These are phyloP conservation scores for Irpex rosettiformis DNA, from an alignment of 1,284 basidiomycete species.

Conservation along the genomic window DNA sequence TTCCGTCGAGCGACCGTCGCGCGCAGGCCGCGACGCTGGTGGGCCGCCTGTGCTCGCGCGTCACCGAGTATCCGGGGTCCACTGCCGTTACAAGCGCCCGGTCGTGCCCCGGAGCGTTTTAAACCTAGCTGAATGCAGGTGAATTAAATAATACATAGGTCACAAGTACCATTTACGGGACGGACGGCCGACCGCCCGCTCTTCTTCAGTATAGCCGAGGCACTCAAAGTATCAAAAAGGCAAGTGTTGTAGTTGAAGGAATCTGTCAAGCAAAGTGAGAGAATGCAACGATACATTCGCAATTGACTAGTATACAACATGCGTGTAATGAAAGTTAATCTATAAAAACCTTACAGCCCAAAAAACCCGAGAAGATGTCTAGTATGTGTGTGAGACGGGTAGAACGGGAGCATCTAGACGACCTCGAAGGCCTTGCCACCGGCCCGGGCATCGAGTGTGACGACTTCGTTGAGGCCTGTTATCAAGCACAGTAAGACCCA, in stretches of 20 bases:
- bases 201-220: background rate
- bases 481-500: background rate
- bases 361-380: background rate
- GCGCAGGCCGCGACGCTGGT: too few species aligned
- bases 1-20: too few species aligned
- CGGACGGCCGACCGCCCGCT: background rate
- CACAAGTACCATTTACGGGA: too few species aligned
- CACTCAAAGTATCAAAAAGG: background rate
- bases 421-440: constrained; percentile 56
- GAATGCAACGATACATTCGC: background rate
- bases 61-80: too few species aligned
- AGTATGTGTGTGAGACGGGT: background rate
- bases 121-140: background rate
- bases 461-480: constrained; percentile 52
- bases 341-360: background rate
- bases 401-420: constrained; percentile 29
- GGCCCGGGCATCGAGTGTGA: constrained; percentile 54
- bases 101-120: too few species aligned
- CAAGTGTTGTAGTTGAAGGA: background rate
- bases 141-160: too few species aligned
- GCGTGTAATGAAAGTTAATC: background rate
- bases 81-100: too few species aligned
- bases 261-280: background rate
- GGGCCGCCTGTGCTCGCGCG: too few species aligned
- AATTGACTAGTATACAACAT: background rate